Percentiles rank a stretch among this genome's conserved stretches.
Evolutionary conservation across 2,329 filamentous ascomycete genomes (phyloP).

Genomic region (Aspergillus cejpii): DNA sequence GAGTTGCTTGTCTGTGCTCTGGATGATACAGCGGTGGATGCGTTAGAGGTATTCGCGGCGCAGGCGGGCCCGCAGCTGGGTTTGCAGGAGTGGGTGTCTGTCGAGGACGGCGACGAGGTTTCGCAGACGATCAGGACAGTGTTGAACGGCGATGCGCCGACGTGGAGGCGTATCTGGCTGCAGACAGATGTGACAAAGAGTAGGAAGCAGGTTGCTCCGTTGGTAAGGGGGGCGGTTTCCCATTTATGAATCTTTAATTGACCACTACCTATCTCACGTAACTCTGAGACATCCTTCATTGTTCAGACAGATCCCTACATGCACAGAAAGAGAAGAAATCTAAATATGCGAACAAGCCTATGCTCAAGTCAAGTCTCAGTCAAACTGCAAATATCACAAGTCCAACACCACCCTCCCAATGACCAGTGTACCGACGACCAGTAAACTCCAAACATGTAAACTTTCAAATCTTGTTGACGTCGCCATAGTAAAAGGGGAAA

Average conservation of each 20-base stretch:
- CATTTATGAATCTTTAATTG: constrained; percentile 11
- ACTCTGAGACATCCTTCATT: not conserved
- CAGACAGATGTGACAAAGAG: constrained; percentile 53
- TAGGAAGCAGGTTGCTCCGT: constrained; percentile 57
- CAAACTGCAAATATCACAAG: too few species aligned
- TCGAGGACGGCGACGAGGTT: constrained; percentile 19
- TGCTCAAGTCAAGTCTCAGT: not conserved
- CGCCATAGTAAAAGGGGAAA: not conserved
- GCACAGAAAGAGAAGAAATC: constrained; percentile 4
- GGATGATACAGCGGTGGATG: constrained; percentile 29
- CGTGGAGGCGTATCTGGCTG: constrained; percentile 48
- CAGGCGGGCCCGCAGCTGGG: constrained; percentile 41
- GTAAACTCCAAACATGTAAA: not conserved
- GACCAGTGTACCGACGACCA: not conserved
- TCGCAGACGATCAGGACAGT: constrained; percentile 13
- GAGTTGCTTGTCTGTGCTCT: constrained; percentile 49
- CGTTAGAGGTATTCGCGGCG: constrained; percentile 43
- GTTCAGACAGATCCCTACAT: not conserved
- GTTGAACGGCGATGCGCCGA: constrained; percentile 16
- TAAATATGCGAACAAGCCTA: constrained; percentile 1
- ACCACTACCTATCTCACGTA: not conserved
- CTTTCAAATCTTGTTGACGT: not conserved
- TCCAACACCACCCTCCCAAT: not conserved
- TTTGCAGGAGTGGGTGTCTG: constrained; percentile 28
- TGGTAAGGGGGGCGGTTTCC: constrained; percentile 47